Evolutionary conservation across 345 rosid genomes (phyloP), one percentile per base, ranked within the genome.

Genomic region (Chamaenerion angustifolium): DNA sequence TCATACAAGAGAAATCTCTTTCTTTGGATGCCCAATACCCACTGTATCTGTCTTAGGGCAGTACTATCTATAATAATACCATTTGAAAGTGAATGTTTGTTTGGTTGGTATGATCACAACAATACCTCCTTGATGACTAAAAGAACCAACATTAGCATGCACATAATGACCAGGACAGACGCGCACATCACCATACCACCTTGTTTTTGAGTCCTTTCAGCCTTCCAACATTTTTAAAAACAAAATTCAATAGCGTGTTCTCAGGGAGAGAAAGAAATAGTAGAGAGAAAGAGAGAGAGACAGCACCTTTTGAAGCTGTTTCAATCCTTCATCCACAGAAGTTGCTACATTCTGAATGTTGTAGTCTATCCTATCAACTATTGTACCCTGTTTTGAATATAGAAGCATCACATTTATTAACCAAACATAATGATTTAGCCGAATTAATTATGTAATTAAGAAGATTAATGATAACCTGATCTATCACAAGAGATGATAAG

Each of bases 111-210:
- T 31, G 8, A 31, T 50, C 85, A 88, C 17, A 88, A 81, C 45
- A 88, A 14, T 49, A 81, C 74, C 56, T 71, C 77, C 75, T 88
- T 88, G 52, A 93, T 79, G 72, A 93, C 72, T 51, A 93, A 77
- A 55, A 93, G 95, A 53, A 79, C 65, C 64, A 93, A 64, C 99
- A 93, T 88, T 71, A 85, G 45, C 69, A 82, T 77, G 79, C 99
- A 93, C 86, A 93, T 82, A 25, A 93, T 77, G 42, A 88, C 81
- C 6, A 93, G 95, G 21, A 73, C 86, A 0, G 95, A 59, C 2
- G 92, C 96, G 37, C 96, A 93, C 84, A 74, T 93, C 57, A 93
- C 97, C 94, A 88, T 93, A 43, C 95, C 94, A 17, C 96, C 99
- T 63, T 71, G 69, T 63, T 80, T 81, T 66, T 93, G 96, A 8